Base-by-base conservation (phyloP, 371 early-diverging fungal species). In the Nematocida sp. region DNA sequence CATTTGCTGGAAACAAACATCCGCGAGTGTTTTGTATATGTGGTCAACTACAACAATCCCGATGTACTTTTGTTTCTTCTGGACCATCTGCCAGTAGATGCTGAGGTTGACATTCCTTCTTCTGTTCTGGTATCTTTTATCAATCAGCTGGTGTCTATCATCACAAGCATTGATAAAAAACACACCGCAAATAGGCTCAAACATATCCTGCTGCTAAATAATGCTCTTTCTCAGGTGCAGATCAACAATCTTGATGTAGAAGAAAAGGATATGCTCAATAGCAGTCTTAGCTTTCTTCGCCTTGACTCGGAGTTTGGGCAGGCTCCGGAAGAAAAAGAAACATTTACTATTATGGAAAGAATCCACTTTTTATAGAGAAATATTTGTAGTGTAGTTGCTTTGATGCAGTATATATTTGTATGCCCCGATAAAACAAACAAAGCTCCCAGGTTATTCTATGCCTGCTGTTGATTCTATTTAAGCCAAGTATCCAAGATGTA, bases 1-100 rank as follows among this genome's bases (percentile, higher is more conserved):
- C 60, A 62, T 31, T 37, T 74, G 37, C 64, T 64, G 15, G 80
- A 63, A 29, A 63, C 67, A 41, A 53, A 63, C 46, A 75, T 67
- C 34, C 25, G 53, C 49, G 74, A 74, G 43, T 55, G 64, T 29
- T 66, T 63, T 31, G 41, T 64, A n/a, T 58, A 53, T 50, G 64
- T 56, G 11, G 31, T 57, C 2, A 32, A 62, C 8, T 45, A 48
- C 29, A 48, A 31, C 4, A 60, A 70, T 36, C 74, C 74, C 41
- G 74, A 70, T n/a, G 29, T 31, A 15, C 60, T 70, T 46, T n/a
- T 70, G 56, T 70, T 70, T 34, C 43, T 70, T 48, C 32, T 70
- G 2, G 51, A 70, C 21, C 41, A 70, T 43, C 40, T 70, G 50
- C 74, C 74, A 8, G 36, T 56, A 1, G 74, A 70, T 62, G 74